Evolutionary conservation across 2,329 filamentous ascomycete genomes (phyloP).

Genomic region (Clarireedia paspali): DNA sequence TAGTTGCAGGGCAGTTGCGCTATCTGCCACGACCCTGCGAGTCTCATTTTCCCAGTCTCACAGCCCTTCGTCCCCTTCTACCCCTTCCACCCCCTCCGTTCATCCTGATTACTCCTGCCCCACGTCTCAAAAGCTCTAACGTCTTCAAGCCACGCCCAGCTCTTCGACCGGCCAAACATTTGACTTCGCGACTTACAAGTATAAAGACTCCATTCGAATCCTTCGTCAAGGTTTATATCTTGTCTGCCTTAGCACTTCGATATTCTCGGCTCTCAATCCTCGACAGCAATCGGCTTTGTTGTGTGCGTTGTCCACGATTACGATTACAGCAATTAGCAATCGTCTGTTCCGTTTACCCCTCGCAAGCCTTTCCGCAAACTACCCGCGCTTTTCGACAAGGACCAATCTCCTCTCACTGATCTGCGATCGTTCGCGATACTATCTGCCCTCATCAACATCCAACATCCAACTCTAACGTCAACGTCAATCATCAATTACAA

Average conservation of each 20-base stretch:
- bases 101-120: background rate
- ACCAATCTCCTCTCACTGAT: background rate
- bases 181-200: background rate
- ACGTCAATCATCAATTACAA: background rate
- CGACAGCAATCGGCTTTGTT: background rate
- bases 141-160: background rate
- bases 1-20: background rate
- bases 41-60: constrained; percentile 1
- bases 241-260: background rate
- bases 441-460: background rate
- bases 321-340: background rate
- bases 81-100: background rate
- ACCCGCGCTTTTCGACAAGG: background rate
- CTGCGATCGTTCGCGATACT: background rate
- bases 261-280: background rate
- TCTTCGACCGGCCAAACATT: background rate
- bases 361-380: background rate
- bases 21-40: background rate
- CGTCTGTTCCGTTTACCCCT: background rate
- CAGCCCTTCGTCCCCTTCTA: too few species aligned
- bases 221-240: constrained; percentile 1
- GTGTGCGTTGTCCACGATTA: background rate
- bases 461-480: background rate
- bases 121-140: background rate
- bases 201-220: constrained; percentile 7